These are phyloP conservation scores for Waitea zeae DNA, from an alignment of 1,284 basidiomycete species.

Conservation along the genomic window DNA sequence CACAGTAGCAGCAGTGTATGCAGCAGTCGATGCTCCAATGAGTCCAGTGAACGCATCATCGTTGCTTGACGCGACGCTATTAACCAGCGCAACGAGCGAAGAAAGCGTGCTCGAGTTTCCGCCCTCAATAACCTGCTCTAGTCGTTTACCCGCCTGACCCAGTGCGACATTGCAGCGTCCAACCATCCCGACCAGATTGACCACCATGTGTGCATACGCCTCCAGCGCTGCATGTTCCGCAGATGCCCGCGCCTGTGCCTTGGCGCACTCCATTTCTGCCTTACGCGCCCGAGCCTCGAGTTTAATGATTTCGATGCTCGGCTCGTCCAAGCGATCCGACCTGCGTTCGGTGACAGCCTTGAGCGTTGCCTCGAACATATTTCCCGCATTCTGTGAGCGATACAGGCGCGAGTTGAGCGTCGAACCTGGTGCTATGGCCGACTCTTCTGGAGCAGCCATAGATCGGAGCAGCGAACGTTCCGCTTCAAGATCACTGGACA, in stretches of 20 bases:
- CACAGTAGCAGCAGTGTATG: conserved; percentile 23
- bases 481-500: conserved; percentile 46
- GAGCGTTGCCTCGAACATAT: conserved; percentile 73
- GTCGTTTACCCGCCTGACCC: conserved; percentile 39
- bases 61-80: conserved; percentile 40
- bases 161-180: conserved; percentile 64
- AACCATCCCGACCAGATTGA: conserved; percentile 62
- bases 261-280: conserved; percentile 56
- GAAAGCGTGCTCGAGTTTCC: conserved; percentile 30
- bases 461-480: conserved; percentile 58
- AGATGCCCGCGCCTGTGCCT: conserved; percentile 53
- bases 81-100: not conserved
- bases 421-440: conserved; percentile 42
- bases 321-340: conserved; percentile 67
- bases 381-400: conserved; percentile 56
- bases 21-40: conserved; percentile 43
- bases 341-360: conserved; percentile 65
- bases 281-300: conserved; percentile 50
- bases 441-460: conserved; percentile 58
- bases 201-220: conserved; percentile 50
- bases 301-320: conserved; percentile 53
- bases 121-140: conserved; percentile 25
- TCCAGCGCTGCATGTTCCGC: conserved; percentile 47
- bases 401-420: conserved; percentile 41
- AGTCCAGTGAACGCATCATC: conserved; percentile 46